Evolutionary conservation across 1,284 basidiomycete species (phyloP), one percentile per base, ranked within the genome.

Genomic region (Hemileia vastatrix): DNA sequence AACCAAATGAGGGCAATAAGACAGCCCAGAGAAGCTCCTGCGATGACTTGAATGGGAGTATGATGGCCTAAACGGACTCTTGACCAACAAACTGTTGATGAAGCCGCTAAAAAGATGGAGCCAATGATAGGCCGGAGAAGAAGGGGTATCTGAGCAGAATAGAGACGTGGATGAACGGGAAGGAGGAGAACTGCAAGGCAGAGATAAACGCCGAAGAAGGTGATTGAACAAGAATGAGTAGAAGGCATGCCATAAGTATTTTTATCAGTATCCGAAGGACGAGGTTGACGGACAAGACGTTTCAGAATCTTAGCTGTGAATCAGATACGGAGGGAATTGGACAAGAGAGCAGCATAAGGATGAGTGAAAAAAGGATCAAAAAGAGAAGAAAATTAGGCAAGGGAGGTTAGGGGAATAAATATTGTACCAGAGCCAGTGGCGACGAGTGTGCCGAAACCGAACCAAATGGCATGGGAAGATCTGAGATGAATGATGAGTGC

Each of bases 21-120:
- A 1, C 81, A 68, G 0, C 89, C 89, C 55, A 83, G 83, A 0
- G 76, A 69, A 36, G 77, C 79, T 0, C 90, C 89, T n/a, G 79
- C 87, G 4, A 78, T 70, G 5, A 90, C 85, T 69, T 92, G 89
- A 0, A 79, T 76, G 78, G 80, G 81, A 0, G 87, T 89, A 76
- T 93, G 89, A 72, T 91, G 85, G 0, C 88, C 87, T 19, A 92
- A 79, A 83, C 84, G 84, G 45, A 89, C 81, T 50, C 90, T 79
- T 19, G 86, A 89, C 67, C 82, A 77, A 1, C 85, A 78, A 53
- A 89, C 81, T 64, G 4, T 57, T 63, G 33, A 68, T 32, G 53
- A 68, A 68, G 23, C 59, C 58, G 5, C 9, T n/a, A 84, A 68
- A 2, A 82, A 31, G 1, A 80, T 79, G 0, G 80, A 77, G 4